These are phyloP conservation scores for Choiromyces venosus DNA, from an alignment of 495 filamentous ascomycete species.

Conservation along the genomic window DNA sequence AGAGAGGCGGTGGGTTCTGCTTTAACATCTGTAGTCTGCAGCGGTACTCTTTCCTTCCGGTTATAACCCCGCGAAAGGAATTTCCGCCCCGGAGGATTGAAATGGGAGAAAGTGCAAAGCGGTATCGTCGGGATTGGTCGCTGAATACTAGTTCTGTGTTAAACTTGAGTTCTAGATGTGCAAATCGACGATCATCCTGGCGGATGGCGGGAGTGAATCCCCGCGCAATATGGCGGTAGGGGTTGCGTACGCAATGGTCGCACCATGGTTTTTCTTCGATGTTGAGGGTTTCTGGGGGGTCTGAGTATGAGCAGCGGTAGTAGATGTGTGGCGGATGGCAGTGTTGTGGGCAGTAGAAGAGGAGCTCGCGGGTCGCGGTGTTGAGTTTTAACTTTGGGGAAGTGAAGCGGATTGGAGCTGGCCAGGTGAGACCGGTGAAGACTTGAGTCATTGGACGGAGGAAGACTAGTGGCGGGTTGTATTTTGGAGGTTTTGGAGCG, in stretches of 20 bases:
- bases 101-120: not conserved
- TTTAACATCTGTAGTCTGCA: not conserved
- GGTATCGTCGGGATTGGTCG: not conserved
- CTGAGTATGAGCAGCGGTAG: not conserved
- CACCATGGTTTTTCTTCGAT: not conserved
- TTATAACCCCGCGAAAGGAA: not conserved
- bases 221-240: not conserved
- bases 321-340: not conserved
- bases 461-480: not conserved
- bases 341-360: not conserved
- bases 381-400: not conserved
- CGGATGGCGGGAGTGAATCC: not conserved
- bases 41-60: conserved; percentile 2
- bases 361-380: not conserved
- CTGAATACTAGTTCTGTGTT: not conserved
- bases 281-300: not conserved
- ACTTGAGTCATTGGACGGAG: not conserved
- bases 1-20: not conserved
- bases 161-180: not conserved
- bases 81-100: not conserved
- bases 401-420: not conserved
- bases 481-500: not conserved
- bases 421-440: not conserved
- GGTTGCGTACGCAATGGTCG: not conserved
- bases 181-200: not conserved